Evolutionary conservation across 805 yeast species (phyloP), one percentile per base, ranked within the genome.

Genomic region (Wickerhamomyces sydowiorum): DNA sequence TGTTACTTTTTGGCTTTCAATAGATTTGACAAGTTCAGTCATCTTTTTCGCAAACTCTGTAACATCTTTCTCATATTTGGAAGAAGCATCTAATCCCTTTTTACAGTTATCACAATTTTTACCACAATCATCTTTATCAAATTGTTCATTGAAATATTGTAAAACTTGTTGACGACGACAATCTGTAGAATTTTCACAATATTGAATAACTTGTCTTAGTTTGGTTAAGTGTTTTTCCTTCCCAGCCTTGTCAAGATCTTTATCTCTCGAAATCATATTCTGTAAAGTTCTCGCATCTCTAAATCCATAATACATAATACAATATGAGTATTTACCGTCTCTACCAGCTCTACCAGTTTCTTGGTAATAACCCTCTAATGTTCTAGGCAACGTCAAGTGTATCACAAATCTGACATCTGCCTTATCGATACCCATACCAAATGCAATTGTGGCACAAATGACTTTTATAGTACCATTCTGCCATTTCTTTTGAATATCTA

Each of bases 371-470:
- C 97, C 98, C 64, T 93, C 99, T 49, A 93, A 68, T 40, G 88
- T 86, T 53, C 96, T 69, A 0, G 99, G 97, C 21, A 93, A 65
- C 6, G 93, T 86, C 48, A 83, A 72, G 64, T 93, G 99, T 33
- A 87, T 79, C 4, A 93, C 98, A 66, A 74, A 90, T 37, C 99
- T 69, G 12, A 93, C 99, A 62, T 93, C 95, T 0, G 96, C 86
- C 60, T 93, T 93, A 64, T 93, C 99, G 43, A 93, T 91, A 37
- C 99, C 99, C 99, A 93, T 93, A 22, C 99, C 99, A 71, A 93
- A 93, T 0, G 99, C 99, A 54, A 93, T 85, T 0, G 99, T 93
- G 0, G 99, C 99, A 66, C 97, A 91, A 13, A 93, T 89, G 1
- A 90, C 83, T 56, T 82, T 83, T 19, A 82, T 65, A 18, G 62